Percentiles rank a stretch among this genome's conserved stretches.
These are phyloP conservation scores for Endoconidiophora laricicola DNA, from an alignment of 2,329 filamentous ascomycete genomes.

Conservation along the genomic window DNA sequence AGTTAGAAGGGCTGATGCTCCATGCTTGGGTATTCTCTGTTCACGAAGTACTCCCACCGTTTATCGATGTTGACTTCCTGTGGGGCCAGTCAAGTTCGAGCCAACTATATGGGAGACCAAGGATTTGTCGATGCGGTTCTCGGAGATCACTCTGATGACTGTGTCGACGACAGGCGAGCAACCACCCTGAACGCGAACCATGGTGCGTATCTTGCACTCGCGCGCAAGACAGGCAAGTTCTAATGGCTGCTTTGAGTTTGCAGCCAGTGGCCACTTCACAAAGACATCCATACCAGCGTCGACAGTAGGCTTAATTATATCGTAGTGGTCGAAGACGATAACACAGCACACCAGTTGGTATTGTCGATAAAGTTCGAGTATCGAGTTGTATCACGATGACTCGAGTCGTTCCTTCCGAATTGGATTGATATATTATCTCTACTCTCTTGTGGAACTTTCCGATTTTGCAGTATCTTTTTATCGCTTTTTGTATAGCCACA, in stretches of 20 bases:
- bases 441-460: too few species aligned
- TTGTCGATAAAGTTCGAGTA: too few species aligned
- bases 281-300: conserved; percentile 35
- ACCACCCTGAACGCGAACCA: conserved; percentile 36
- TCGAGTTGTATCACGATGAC: too few species aligned
- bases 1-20: neutral
- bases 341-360: conserved; percentile 27
- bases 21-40: neutral
- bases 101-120: neutral
- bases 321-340: conserved; percentile 35
- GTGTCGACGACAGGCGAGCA: conserved; percentile 22
- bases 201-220: conserved; percentile 21
- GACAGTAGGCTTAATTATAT: conserved; percentile 28
- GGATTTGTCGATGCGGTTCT: neutral
- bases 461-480: too few species aligned
- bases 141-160: neutral
- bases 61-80: neutral
- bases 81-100: neutral
- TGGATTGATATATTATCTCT: too few species aligned
- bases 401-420: too few species aligned
- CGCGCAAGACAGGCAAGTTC: conserved; percentile 24
- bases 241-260: conserved; percentile 24
- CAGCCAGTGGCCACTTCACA: conserved; percentile 42
- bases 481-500: too few species aligned
- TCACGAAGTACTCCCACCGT: neutral